Percentiles rank a stretch among this genome's conserved stretches.
These are phyloP conservation scores for Chlorella sorokiniana DNA, from an alignment of 139 green algal genomes.

Conservation along the genomic window DNA sequence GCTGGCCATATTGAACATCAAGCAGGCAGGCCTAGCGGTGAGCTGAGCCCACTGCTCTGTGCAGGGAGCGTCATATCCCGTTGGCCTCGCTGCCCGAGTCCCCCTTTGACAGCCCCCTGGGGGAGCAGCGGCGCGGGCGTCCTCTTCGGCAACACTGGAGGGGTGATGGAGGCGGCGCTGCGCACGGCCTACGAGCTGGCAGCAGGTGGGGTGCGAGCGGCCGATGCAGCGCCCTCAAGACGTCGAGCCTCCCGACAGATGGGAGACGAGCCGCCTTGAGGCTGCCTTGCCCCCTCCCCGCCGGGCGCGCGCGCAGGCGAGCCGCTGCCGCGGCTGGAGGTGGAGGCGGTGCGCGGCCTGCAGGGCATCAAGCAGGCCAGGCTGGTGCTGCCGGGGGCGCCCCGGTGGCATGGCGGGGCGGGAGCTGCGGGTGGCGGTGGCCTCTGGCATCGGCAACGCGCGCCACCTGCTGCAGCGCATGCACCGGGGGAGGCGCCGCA, in stretches of 20 bases:
- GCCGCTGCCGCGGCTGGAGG: slow-evolving; percentile 40
- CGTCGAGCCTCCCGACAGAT: background rate
- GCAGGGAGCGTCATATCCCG: slow-evolving; percentile 50
- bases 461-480: slow-evolving; percentile 68
- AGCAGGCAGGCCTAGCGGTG: no score
- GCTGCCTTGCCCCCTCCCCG: background rate
- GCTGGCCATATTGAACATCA: no score
- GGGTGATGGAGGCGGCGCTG: slow-evolving; percentile 79
- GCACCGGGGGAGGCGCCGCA: slow-evolving; percentile 4
- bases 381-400: slow-evolving; percentile 43
- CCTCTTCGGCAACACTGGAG: slow-evolving; percentile 73
- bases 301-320: slow-evolving; percentile 6
- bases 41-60: no score
- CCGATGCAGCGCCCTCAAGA: no score
- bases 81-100: slow-evolving; percentile 46
- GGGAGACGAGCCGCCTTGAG: background rate
- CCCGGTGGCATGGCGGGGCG: background rate
- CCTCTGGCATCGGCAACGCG: slow-evolving; percentile 71
- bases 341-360: slow-evolving; percentile 60
- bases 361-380: slow-evolving; percentile 63
- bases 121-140: slow-evolving; percentile 50
- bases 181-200: slow-evolving; percentile 67
- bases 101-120: slow-evolving; percentile 61
- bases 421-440: slow-evolving; percentile 62
- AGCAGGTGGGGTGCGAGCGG: background rate